Conservation (phyloP, 495 filamentous ascomycete species). For the Saxophila tyrrhenica region DNA sequence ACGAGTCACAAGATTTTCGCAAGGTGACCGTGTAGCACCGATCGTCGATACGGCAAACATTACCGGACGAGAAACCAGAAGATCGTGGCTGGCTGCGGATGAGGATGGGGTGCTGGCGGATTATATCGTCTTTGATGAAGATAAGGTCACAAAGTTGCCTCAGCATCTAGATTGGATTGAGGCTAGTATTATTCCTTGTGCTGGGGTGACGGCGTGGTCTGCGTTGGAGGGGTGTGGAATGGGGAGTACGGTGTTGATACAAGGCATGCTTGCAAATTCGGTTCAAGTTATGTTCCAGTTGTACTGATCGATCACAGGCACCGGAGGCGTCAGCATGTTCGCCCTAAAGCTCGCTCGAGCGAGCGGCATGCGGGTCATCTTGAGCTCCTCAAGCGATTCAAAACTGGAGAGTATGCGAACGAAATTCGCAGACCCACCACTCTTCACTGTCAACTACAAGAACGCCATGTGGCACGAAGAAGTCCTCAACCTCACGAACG, state of each 20-base stretch:
- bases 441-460: constrained; percentile 31
- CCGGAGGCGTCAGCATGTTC: constrained; percentile 30
- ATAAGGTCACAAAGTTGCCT: constrained; percentile 24
- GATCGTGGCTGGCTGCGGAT: constrained; percentile 31
- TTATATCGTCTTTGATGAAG: constrained; percentile 29
- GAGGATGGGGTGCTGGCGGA: constrained; percentile 33
- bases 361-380: constrained; percentile 26
- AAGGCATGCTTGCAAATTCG: constrained; percentile 23
- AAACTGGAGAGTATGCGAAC: constrained; percentile 25
- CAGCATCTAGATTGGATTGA: constrained; percentile 26
- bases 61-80: constrained; percentile 16
- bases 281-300: neutral
- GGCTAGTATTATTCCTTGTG: constrained; percentile 29
- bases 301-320: constrained; percentile 20
- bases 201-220: constrained; percentile 35
- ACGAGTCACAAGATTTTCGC: constrained; percentile 19
- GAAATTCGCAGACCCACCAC: constrained; percentile 13
- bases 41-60: constrained; percentile 23
- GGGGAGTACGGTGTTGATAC: constrained; percentile 33
- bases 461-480: constrained; percentile 30
- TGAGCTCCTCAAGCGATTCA: constrained; percentile 31
- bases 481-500: constrained; percentile 27
- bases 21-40: constrained; percentile 25
- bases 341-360: constrained; percentile 30
- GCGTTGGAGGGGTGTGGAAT: constrained; percentile 27